Percentiles rank a stretch among this genome's conserved stretches.
These are phyloP conservation scores for Pleurotus sapidus DNA, from an alignment of 768 basidiomycete species.

Conservation along the genomic window DNA sequence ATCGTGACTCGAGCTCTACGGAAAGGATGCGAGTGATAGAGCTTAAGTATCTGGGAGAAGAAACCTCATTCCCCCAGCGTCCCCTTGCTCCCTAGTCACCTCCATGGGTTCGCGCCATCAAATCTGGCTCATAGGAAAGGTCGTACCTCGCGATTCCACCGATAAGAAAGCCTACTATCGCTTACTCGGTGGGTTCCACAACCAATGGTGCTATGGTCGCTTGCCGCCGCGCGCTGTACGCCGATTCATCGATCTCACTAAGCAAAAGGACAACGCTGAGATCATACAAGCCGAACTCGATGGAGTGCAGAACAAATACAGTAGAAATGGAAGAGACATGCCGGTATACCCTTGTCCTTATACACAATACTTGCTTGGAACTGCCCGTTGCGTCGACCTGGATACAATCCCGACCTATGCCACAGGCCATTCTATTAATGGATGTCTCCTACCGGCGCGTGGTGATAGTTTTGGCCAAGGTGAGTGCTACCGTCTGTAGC, in stretches of 20 bases:
- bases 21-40: no score
- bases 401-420: slow-evolving; percentile 11
- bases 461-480: slow-evolving; percentile 12
- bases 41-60: no score
- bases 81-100: no score
- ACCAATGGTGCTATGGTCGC: slow-evolving; percentile 35
- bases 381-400: slow-evolving; percentile 24
- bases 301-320: slow-evolving; percentile 25
- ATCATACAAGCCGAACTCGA: slow-evolving; percentile 32
- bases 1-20: no score
- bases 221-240: slow-evolving; percentile 22
- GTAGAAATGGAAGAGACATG: slow-evolving; percentile 8
- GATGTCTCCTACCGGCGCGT: slow-evolving; percentile 9
- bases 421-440: background rate
- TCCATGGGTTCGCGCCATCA: slow-evolving; percentile 22
- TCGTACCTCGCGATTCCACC: slow-evolving; percentile 19
- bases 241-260: slow-evolving; percentile 30
- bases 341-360: slow-evolving; percentile 28
- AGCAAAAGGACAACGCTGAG: slow-evolving; percentile 30
- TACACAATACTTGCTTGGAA: slow-evolving; percentile 23
- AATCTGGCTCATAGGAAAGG: slow-evolving; percentile 33
- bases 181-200: slow-evolving; percentile 35
- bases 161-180: slow-evolving; percentile 25
- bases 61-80: no score
- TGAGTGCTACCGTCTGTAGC: no score